Evolutionary conservation across 2,329 filamentous ascomycete genomes (phyloP), one percentile per base, ranked within the genome.

Genomic region (Dichotomopilus funicola): DNA sequence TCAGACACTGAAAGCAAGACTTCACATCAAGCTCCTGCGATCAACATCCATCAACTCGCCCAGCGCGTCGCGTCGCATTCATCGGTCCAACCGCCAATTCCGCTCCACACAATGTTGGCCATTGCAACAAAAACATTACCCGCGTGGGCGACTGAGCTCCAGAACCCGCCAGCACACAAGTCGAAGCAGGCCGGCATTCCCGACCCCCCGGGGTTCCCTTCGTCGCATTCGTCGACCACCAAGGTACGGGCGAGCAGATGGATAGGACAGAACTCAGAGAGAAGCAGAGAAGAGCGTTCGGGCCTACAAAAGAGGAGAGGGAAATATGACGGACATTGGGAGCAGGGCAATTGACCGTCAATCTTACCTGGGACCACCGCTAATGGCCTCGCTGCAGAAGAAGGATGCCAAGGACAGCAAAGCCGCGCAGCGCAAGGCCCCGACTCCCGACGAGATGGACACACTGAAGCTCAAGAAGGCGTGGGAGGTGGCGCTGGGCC

Each of bases 391-490:
- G 31, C 8, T n/a, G n/a, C 55, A 79, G 75, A 79, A 80, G 63
- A 74, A 77, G 63, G 75, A 77, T 59, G 67, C 70, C 36, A 80
- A 79, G 59, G 75, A 79, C 54, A 58, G 70, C 58, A 80, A 78
- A 62, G 55, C 65, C 45, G 73, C 76, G 62, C 78, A 70, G 56
- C 83, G 87, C 63, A 83, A 87, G 65, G 77, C 86, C 58, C 87
- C 87, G 36, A 86, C 87, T 1, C 72, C 86, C 62, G 88, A 88
- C 66, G 91, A 97, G 73, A 96, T 91, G 80, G 92, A 97, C 71
- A 91, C 87, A 27, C 78, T 99, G 61, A 97, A 97, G 78, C 77
- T 99, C 65, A 99, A 99, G 75, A 99, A 99, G 72, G 94, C 94
- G 0, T 99, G 94, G 94, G 94, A 99, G 73, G 82, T 99, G 45